A percentile compares a stretch with the other conserved stretches of the same genome.
phyloP scores from a whole-genome alignment of 345 rosid genomes.

The Microcos paniculata region DNA sequence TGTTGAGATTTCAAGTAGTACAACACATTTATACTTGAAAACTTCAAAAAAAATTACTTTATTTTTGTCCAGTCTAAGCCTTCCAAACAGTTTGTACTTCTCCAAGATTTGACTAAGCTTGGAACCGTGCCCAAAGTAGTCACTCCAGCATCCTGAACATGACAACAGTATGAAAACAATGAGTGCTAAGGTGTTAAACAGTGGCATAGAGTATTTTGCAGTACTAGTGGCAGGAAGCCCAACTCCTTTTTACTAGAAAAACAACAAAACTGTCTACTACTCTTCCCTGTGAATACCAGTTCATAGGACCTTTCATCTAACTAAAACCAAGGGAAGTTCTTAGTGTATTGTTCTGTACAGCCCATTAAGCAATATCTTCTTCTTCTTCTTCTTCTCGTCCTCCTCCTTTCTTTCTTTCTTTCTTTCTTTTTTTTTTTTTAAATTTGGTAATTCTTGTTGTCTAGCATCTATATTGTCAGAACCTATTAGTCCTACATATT shows the following conservation, averaged over 20 bases:
- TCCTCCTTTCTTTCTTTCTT: too few relatives aligned
- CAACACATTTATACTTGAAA: neutral
- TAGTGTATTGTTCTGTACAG: neutral
- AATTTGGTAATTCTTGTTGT: neutral
- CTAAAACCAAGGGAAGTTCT: neutral
- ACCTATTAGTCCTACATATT: neutral
- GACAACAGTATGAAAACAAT: slow-evolving; percentile 7
- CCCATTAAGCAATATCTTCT: neutral
- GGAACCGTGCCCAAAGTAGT: slow-evolving; percentile 88
- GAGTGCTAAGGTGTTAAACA: neutral
- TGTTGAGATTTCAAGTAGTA: neutral
- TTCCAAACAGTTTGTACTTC: slow-evolving; percentile 61
- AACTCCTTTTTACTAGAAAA: neutral
- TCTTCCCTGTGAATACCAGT: neutral
- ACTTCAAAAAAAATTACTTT: slow-evolving; percentile 37
- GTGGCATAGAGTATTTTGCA: neutral
- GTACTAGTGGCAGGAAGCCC: neutral
- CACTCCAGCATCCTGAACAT: slow-evolving; percentile 80
- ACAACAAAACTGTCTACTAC: neutral
- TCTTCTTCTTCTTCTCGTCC: too few relatives aligned
- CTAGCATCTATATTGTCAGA: neutral
- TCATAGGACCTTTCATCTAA: neutral
- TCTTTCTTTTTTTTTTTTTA: too few relatives aligned
- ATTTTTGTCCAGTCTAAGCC: slow-evolving; percentile 79
- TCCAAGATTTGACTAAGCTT: slow-evolving; percentile 87